A percentile compares a stretch with the other conserved stretches of the same genome.
Evolutionary conservation across 257 asterid species (phyloP).

Genomic region (Penstemon eatonii): DNA sequence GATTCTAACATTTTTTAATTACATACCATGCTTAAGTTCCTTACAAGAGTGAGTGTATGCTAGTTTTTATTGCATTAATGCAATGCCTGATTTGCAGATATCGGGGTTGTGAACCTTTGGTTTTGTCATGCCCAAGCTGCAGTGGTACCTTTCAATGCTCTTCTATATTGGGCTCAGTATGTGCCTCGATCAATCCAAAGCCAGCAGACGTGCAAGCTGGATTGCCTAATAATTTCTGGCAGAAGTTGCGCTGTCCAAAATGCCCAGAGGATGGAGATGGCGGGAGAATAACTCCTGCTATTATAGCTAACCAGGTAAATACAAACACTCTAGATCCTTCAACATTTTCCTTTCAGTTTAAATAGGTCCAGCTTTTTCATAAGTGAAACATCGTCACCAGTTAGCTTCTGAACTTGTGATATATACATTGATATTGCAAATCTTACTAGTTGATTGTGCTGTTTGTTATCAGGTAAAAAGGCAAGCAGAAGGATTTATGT

Average conservation of each 20-base stretch:
- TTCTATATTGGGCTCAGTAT: conserved; percentile 63
- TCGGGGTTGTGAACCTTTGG: conserved; percentile 77
- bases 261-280: conserved; percentile 76
- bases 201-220: conserved; percentile 44
- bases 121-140: conserved; percentile 88
- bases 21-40: conserved; percentile 4
- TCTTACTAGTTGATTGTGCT: conserved; percentile 22
- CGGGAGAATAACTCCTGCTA: conserved; percentile 65
- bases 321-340: too few species aligned
- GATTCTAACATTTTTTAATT: background rate
- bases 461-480: conserved; percentile 68
- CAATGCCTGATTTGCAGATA: conserved; percentile 61
- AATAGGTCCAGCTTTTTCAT: background rate
- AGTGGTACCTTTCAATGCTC: conserved; percentile 62
- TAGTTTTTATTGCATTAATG: conserved; percentile 9
- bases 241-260: conserved; percentile 68
- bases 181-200: conserved; percentile 50
- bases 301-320: conserved; percentile 82
- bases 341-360: background rate
- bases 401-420: background rate
- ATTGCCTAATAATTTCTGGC: conserved; percentile 61
- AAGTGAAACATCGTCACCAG: background rate
- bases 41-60: background rate
- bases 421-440: background rate
- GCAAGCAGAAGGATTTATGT: conserved; percentile 76